Evolutionary conservation across 2,329 filamentous ascomycete species (phyloP).

Genomic region (Penicillium paneum): DNA sequence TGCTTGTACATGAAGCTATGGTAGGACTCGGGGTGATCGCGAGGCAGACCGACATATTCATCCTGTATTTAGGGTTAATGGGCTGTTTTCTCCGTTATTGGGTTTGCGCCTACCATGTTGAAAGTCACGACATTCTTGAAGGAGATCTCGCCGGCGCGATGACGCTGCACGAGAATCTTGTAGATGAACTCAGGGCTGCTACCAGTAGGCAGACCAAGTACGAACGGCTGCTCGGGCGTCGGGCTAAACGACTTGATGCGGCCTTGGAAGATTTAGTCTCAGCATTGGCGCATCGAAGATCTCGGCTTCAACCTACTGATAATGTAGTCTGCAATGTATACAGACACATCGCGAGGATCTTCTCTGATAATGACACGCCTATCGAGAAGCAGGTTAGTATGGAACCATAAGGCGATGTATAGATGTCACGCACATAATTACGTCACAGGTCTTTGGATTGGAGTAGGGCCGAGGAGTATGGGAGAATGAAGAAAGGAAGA

Average conservation of each 20-base stretch:
- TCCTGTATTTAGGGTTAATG: constrained; percentile 51
- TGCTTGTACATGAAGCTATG: constrained; percentile 93
- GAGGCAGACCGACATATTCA: constrained; percentile 80
- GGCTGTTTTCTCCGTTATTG: not conserved
- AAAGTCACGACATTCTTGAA: constrained; percentile 88
- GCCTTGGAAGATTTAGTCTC: constrained; percentile 45
- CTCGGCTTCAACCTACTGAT: constrained; percentile 53
- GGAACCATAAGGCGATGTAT: not conserved
- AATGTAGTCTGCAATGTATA: constrained; percentile 78
- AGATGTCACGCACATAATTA: constrained; percentile 28
- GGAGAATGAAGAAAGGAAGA: constrained; percentile 1
- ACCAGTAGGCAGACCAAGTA: constrained; percentile 78
- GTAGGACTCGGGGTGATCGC: constrained; percentile 81
- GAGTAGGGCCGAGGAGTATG: not conserved
- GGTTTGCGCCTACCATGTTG: constrained; percentile 66
- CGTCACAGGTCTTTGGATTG: constrained; percentile 22
- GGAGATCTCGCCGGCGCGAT: constrained; percentile 59
- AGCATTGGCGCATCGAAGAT: not conserved
- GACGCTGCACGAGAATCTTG: constrained; percentile 62
- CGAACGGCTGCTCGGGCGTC: constrained; percentile 69
- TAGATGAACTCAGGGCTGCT: constrained; percentile 78
- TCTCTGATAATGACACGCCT: constrained; percentile 85
- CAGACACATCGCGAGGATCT: constrained; percentile 64
- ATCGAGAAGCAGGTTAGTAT: constrained; percentile 7
- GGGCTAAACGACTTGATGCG: constrained; percentile 76